Percentiles rank a stretch among this genome's conserved stretches.
Conservation (phyloP, 768 basidiomycete species). For the Leccinum disarticulatum region DNA sequence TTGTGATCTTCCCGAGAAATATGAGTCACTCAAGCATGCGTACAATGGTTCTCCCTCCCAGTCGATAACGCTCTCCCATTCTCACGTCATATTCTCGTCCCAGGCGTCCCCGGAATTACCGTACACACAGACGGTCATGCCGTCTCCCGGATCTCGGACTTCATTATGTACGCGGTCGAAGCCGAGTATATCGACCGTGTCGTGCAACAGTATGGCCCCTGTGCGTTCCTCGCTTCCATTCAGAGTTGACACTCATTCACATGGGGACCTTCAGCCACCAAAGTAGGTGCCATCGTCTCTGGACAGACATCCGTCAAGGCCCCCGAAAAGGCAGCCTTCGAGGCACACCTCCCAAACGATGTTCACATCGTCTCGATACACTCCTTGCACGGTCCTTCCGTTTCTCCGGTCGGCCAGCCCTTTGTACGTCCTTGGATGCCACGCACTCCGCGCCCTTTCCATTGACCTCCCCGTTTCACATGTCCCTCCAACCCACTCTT, state of each 20-base stretch:
- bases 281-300: conserved; percentile 86
- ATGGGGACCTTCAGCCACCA: conserved; percentile 63
- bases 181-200: conserved; percentile 83
- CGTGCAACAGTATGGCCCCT: conserved; percentile 90
- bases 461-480: background rate
- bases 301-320: conserved; percentile 98
- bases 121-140: conserved; percentile 80
- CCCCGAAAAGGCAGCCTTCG: conserved; percentile 88
- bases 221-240: conserved; percentile 43
- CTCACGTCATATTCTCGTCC: conserved; percentile 9
- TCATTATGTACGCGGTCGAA: conserved; percentile 94
- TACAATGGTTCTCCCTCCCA: conserved; percentile 52
- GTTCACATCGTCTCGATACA: conserved; percentile 91
- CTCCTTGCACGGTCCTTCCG: conserved; percentile 90
- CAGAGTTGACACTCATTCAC: background rate
- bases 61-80: background rate
- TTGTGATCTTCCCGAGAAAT: conserved; percentile 80
- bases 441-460: background rate
- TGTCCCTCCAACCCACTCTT: background rate
- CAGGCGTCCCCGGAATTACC: conserved; percentile 60
- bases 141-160: conserved; percentile 87
- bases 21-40: conserved; percentile 56
- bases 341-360: conserved; percentile 81
- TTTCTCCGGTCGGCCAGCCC: conserved; percentile 86
- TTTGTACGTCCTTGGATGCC: conserved; percentile 51